Percentiles rank a stretch among this genome's conserved stretches.
Conservation (phyloP, 2,329 filamentous ascomycete species). For the Pseudopyricularia javanii region DNA sequence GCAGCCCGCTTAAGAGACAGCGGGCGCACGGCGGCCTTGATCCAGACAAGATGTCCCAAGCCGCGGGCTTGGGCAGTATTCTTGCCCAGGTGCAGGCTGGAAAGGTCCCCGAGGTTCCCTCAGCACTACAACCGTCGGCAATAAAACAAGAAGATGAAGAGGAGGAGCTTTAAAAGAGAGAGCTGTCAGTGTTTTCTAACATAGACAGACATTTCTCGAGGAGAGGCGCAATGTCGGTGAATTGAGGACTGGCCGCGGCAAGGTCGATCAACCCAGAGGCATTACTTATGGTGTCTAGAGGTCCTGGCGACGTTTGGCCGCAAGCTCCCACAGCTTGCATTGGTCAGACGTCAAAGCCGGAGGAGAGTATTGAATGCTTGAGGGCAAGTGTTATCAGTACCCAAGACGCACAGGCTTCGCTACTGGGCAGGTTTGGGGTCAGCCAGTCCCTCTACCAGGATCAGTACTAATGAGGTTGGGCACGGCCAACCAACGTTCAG, state of each 20-base stretch:
- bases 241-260: no score
- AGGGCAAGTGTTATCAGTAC: no score
- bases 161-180: conserved; percentile 1
- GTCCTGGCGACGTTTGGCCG: no score
- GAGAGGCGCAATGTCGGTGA: no score
- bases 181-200: neutral
- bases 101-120: neutral
- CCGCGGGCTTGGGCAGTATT: conserved; percentile 1
- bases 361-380: no score
- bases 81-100: conserved; percentile 2
- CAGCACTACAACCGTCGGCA: neutral
- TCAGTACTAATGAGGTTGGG: neutral
- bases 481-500: neutral
- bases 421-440: no score
- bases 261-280: no score
- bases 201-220: neutral
- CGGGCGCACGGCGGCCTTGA: conserved; percentile 39
- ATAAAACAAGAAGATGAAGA: conserved; percentile 3
- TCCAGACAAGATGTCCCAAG: conserved; percentile 1
- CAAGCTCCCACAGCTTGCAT: no score
- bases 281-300: no score
- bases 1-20: conserved; percentile 66
- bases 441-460: neutral
- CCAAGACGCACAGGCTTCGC: no score
- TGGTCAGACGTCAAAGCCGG: no score